Percentiles rank a stretch among this genome's conserved stretches.
These are phyloP conservation scores for Alectoria sarmentosa DNA, from an alignment of 495 filamentous ascomycete species.

Conservation along the genomic window DNA sequence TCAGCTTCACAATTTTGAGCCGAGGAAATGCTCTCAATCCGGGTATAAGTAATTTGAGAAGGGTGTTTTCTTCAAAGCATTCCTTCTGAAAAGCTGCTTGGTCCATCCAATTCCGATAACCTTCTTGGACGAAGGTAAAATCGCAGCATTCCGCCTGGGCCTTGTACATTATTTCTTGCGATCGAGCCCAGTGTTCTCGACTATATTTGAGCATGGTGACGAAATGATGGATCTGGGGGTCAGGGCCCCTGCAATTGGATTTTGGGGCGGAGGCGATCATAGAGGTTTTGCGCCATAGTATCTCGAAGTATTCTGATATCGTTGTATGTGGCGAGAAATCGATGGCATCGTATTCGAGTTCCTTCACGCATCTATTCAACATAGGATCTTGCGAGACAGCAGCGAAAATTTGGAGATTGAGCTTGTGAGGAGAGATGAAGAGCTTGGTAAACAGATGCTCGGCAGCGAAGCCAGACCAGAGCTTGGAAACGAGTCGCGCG, in stretches of 20 bases:
- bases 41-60: background rate
- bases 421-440: constrained; percentile 4
- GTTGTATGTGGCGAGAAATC: background rate
- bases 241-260: background rate
- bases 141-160: background rate
- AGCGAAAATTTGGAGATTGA: background rate
- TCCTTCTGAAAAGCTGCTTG: background rate
- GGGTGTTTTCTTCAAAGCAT: background rate
- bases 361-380: background rate
- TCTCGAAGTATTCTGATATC: background rate
- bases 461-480: background rate
- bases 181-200: too few species aligned
- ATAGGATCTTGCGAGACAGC: background rate
- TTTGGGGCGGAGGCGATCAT: background rate
- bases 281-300: background rate
- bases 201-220: background rate
- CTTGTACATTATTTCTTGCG: too few species aligned
- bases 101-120: background rate
- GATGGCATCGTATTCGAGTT: background rate
- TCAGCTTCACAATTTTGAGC: background rate
- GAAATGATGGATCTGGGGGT: background rate
- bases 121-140: background rate
- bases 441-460: constrained; percentile 1
- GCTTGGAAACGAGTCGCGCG: background rate
- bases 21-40: background rate